A percentile compares a stretch with the other conserved stretches of the same genome.
Evolutionary conservation across 2,329 filamentous ascomycete species (phyloP).

Genomic region (Sclerotinia borealis): DNA sequence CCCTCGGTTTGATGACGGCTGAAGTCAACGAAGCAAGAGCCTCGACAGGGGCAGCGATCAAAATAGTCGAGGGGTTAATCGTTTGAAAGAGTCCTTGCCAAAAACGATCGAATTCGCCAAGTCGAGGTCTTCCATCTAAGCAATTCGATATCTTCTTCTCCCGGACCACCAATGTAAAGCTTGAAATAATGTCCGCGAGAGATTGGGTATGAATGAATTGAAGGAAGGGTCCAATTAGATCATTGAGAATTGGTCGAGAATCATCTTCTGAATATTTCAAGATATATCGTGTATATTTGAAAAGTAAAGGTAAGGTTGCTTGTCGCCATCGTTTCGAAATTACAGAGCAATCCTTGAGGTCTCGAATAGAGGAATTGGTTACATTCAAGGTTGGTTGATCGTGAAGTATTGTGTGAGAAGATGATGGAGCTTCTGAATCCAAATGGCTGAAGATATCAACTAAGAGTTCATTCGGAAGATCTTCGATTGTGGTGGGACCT

Average conservation of each 20-base stretch:
- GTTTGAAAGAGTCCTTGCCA: constrained; percentile 51
- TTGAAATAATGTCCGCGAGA: constrained; percentile 38
- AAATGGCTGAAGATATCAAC: constrained; percentile 51
- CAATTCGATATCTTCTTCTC: constrained; percentile 20
- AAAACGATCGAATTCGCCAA: constrained; percentile 31
- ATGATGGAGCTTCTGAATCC: constrained; percentile 44
- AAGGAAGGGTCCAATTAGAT: constrained; percentile 27
- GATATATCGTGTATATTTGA: constrained; percentile 45
- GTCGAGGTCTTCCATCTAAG: constrained; percentile 7
- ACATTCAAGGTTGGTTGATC: constrained; percentile 43
- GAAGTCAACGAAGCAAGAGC: constrained; percentile 56
- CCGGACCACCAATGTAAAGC: constrained; percentile 40
- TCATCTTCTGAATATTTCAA: constrained; percentile 19
- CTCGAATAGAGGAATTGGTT: constrained; percentile 33
- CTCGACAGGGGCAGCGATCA: constrained; percentile 54
- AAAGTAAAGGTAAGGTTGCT: constrained; percentile 49
- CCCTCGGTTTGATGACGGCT: constrained; percentile 48
- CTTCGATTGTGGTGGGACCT: constrained; percentile 18
- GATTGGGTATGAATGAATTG: constrained; percentile 33
- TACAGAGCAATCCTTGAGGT: constrained; percentile 51
- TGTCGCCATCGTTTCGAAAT: constrained; percentile 49
- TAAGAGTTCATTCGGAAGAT: constrained; percentile 56
- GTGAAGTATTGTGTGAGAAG: constrained; percentile 37
- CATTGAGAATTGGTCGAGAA: constrained; percentile 14
- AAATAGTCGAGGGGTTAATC: constrained; percentile 48